Percentiles rank a stretch among this genome's conserved stretches.
These are phyloP conservation scores for Cyberlindnera maritima DNA, from an alignment of 805 yeast species.

Conservation along the genomic window DNA sequence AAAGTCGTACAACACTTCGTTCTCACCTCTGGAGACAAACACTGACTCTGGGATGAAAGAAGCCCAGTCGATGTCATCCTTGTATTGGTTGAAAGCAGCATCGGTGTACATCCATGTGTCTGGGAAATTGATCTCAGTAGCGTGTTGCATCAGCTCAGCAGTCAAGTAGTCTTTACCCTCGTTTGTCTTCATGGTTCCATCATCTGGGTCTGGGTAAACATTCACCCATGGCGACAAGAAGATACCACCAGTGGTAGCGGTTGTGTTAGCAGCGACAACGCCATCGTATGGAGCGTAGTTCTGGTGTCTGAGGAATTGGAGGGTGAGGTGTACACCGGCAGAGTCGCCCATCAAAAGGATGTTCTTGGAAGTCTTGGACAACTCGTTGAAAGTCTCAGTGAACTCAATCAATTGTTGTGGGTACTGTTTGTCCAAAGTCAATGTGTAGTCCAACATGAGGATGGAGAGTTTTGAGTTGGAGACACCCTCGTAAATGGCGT, in stretches of 20 bases:
- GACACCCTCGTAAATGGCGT: slow-evolving; percentile 2
- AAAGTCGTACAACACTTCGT: slow-evolving; percentile 13
- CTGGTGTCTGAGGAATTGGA: slow-evolving; percentile 20
- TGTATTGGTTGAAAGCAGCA: slow-evolving; percentile 4
- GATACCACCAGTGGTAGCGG: slow-evolving; percentile 7
- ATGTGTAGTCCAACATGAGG: slow-evolving; percentile 29
- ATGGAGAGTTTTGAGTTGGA: slow-evolving; percentile 20
- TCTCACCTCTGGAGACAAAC: slow-evolving; percentile 13
- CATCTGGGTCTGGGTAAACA: slow-evolving; percentile 7
- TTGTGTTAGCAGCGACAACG: not conserved
- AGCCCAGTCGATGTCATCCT: slow-evolving; percentile 12
- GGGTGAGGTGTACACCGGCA: slow-evolving; percentile 30
- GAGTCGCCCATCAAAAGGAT: slow-evolving; percentile 32
- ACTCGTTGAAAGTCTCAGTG: slow-evolving; percentile 17
- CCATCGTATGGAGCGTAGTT: slow-evolving; percentile 4
- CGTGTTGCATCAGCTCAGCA: slow-evolving; percentile 5
- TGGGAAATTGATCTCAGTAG: slow-evolving; percentile 5
- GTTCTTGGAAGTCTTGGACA: slow-evolving; percentile 17
- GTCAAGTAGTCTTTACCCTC: slow-evolving; percentile 7
- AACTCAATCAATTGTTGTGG: slow-evolving; percentile 30
- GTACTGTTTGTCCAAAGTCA: slow-evolving; percentile 23
- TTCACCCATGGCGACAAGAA: slow-evolving; percentile 21
- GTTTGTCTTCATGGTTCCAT: slow-evolving; percentile 5
- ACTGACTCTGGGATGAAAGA: slow-evolving; percentile 7
- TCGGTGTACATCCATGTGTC: not conserved